Base-by-base conservation (phyloP, 2,329 filamentous ascomycete species). In the Trichoderma afroharzianum region DNA sequence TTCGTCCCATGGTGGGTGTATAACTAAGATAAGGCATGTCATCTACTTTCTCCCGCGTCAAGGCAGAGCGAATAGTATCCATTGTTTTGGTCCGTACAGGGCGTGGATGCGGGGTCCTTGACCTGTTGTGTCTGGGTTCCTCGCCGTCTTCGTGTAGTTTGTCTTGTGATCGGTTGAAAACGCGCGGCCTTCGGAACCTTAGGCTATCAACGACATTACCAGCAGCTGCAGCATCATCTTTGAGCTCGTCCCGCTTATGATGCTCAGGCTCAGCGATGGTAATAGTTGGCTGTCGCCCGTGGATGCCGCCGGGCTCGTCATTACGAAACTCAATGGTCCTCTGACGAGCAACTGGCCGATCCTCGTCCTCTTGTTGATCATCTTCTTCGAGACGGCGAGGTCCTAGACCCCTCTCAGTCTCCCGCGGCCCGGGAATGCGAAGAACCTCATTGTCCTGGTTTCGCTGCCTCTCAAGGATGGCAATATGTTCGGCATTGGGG, bases 1-100 rank as follows among this genome's bases (percentile, higher is more conserved):
- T 99, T 74, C 96, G 90, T 28, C 92, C 95, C 68, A 98, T 88
- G 0, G 96, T 99, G 2, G 96, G 94, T 72, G 95, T 91, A 88
- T 94, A 98, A 80, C 94, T 98, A 66, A 99, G 87, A 80, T 99
- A 99, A 0, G 96, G 96, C 83, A 93, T 92, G 36, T 90, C 86
- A 2, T 57, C 61, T 11, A 82, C 79, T 73, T 86, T 85, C 55
- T 88, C 87, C 28, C 88, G 84, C 15, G 87, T 87, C 69, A 87
- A 82, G 9, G 82, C 87, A 0, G 85, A 86, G 72, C 86, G 86
- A 74, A 95, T 85, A 71, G 83, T 90, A 62, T 84, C 87, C 28
- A 90, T 81, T 0, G 90, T 92, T 55, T 84, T 84, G 2, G 86
- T 79, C 30, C 82, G 76, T 33, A 75, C 76, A 21, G 74, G 80